A percentile compares a stretch with the other conserved stretches of the same genome.
Conservation (phyloP, 2,329 filamentous ascomycete genomes). For the Metarhizium guizhouense region DNA sequence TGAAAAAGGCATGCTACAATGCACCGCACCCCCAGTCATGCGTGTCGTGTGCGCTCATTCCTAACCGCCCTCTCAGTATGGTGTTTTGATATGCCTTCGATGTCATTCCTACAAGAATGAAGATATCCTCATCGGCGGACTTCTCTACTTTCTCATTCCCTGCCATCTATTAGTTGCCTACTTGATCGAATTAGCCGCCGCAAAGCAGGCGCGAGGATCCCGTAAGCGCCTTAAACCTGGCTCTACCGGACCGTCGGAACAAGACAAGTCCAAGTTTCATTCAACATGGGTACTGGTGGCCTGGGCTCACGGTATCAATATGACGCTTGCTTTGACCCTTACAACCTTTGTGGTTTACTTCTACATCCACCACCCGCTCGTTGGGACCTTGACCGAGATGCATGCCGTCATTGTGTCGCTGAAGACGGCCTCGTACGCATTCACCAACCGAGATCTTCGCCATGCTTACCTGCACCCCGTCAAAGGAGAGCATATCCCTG, state of each 20-base stretch:
- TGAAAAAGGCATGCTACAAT: slow-evolving; percentile 61
- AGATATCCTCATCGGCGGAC: slow-evolving; percentile 65
- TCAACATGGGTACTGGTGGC: slow-evolving; percentile 74
- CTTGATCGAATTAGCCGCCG: slow-evolving; percentile 77
- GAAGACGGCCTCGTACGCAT: slow-evolving; percentile 90
- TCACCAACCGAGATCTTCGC: slow-evolving; percentile 91
- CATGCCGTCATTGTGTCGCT: slow-evolving; percentile 95
- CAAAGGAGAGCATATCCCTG: slow-evolving; percentile 62
- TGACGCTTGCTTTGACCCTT: slow-evolving; percentile 68
- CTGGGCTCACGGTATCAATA: slow-evolving; percentile 73
- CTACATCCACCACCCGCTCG: slow-evolving; percentile 83
- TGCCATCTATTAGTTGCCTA: slow-evolving; percentile 88
- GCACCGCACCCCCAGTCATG: neutral
- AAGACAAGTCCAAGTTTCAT: slow-evolving; percentile 58
- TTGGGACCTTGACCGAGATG: slow-evolving; percentile 82
- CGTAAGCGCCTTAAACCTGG: slow-evolving; percentile 47
- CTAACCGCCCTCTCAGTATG: slow-evolving; percentile 57
- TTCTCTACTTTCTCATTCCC: slow-evolving; percentile 80
- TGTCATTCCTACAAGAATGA: slow-evolving; percentile 80
- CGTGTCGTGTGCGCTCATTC: neutral
- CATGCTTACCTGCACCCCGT: slow-evolving; percentile 78
- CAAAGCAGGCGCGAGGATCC: slow-evolving; percentile 64
- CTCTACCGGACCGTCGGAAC: slow-evolving; percentile 34
- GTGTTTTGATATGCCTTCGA: slow-evolving; percentile 82
- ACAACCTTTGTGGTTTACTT: slow-evolving; percentile 85